Base-by-base conservation (phyloP, 352 stramenopile genomes). In the Lagenidium giganteum region DNA sequence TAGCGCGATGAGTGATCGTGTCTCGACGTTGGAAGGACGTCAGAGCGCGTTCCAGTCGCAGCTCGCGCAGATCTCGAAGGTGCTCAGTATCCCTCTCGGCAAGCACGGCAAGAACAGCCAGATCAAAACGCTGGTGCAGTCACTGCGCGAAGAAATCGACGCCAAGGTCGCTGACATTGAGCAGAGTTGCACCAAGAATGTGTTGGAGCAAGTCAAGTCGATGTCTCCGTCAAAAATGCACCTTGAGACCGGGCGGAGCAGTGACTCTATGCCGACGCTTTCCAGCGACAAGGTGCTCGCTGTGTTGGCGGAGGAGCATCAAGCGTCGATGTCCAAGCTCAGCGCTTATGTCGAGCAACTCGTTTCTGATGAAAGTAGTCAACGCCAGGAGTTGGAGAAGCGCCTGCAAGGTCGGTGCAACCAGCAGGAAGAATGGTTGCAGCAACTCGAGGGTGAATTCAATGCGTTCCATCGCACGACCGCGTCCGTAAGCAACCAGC, bases 41-140 rank as follows among this genome's bases (percentile, higher is more conserved):
- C 77, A 90, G 42, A 85, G 71, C 30, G 74, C 77, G 22, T 90
- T 90, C 53, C 77, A 90, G 67, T 90, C 77, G 25, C 77, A 90
- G 47, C 26, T 90, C 16, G 77, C 77, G 26, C 77, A 90, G 52
- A 83, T 90, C 45, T 74, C 72, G 5, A 86, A 87, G 27, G 67
- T 85, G 2, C 45, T 90, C 3, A 70, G 70, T 14, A 73, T 88
- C 8, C 69, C 79, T 0, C 64, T 69, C 26, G 76, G 79, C 21
- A 88, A 84, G 31, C 57, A 66, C n/a, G 64, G 63, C 22, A 90
- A 90, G 57, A 63, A 83, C 50, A 78, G 56, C 49, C 70, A 70
- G 12, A 60, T 83, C 16, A 88, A 88, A 61, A 77, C 66, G 29
- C 54, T 91, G 27, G 64, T 87, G 47, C 75, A 91, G 60, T 78